Base-by-base conservation (phyloP, 2,329 filamentous ascomycete genomes). In the Claviceps humidiphila region DNA sequence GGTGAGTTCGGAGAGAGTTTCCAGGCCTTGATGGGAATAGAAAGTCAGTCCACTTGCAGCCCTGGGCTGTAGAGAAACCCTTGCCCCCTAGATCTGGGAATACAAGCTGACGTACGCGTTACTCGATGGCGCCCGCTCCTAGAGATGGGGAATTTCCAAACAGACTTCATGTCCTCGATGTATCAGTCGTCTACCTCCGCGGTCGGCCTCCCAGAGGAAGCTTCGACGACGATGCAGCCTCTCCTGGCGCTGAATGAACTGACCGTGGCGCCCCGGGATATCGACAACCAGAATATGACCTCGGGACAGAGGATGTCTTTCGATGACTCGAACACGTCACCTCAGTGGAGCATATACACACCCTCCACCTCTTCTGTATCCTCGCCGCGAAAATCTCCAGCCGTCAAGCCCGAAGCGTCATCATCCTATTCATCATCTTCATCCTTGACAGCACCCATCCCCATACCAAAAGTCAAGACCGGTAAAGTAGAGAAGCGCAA, bases 391-490 rank as follows among this genome's bases (percentile, higher is more conserved):
- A 60, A 55, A 24, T 66, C 66, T 1, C 60, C 62, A 1, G 54
- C 61, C 13, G 55, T 59, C 39, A 64, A 63, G 47, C 60, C 59
- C 5, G 63, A 66, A 41, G 26, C 22, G 7, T 26, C 2, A 5
- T n/a, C 7, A 9, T 45, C 43, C 5, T 30, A 22, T 13, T 30
- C 24, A 9, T n/a, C 43, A 14, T 45, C 24, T 8, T 45, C 42
- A 6, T 16, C 58, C 20, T 61, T 57, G 50, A 62, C 61, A 47
- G 60, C 64, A 11, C 61, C 66, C 11, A 61, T 60, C 22, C 63
- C 66, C 24, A 68, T 72, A 41, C 69, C 70, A 45, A 75, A 71
- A 59, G 67, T 74, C 30, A 69, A 69, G 52, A 63, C 62, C 4
- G 64, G 68, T 26, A 72, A 68, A 45, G 13, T 50, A 14, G 34